phyloP scores from a whole-genome alignment of 495 filamentous ascomycete genomes.

The Wilcoxina mikolae region DNA sequence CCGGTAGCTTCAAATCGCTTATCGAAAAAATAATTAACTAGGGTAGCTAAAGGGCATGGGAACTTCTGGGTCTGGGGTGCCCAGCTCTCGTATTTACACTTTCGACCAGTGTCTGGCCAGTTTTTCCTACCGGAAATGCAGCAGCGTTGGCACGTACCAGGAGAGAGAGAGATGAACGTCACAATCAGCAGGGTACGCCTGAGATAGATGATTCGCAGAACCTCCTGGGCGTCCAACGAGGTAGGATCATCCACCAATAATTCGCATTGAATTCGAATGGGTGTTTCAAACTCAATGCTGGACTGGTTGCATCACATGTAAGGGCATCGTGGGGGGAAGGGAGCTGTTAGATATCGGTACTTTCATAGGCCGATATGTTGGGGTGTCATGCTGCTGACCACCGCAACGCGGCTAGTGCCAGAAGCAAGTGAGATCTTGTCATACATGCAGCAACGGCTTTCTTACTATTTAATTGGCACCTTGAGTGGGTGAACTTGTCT shows the following conservation, averaged over 20 bases:
- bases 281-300: not conserved
- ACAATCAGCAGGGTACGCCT: not conserved
- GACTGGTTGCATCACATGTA: not conserved
- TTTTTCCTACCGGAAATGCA: not conserved
- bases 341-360: no score
- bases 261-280: not conserved
- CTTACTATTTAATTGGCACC: no score
- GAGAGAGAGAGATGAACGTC: not conserved
- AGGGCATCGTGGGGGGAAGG: not conserved
- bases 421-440: no score
- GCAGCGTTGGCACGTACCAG: not conserved
- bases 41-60: no score
- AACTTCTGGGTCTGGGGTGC: no score
- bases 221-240: not conserved
- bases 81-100: not conserved
- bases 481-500: no score
- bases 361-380: no score
- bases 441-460: no score
- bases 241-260: not conserved
- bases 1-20: no score
- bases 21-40: no score
- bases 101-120: not conserved
- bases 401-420: no score
- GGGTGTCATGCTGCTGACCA: no score
- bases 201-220: not conserved